A percentile compares a stretch with the other conserved stretches of the same genome.
phyloP scores from a whole-genome alignment of 352 stramenopile genomes.

The Phytophthora pini region DNA sequence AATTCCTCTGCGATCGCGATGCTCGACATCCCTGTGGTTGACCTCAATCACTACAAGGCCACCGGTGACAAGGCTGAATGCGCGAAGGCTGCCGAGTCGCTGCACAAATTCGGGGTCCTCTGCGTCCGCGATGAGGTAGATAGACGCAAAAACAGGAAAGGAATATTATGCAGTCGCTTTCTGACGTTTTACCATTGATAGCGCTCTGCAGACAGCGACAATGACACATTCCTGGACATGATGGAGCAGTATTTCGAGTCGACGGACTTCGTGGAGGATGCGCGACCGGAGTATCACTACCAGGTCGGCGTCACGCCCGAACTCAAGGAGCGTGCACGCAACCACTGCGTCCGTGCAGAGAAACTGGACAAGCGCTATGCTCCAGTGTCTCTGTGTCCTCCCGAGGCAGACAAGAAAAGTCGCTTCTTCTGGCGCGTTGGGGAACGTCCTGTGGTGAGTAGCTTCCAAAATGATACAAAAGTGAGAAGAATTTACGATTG shows the following conservation, averaged over 20 bases:
- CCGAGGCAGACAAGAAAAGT: conserved; percentile 93
- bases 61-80: conserved; percentile 76
- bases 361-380: conserved; percentile 59
- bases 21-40: conserved; percentile 84
- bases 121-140: conserved; percentile 79
- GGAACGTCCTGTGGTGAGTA: conserved; percentile 55
- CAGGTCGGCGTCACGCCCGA: conserved; percentile 92
- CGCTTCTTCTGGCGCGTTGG: conserved; percentile 95
- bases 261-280: conserved; percentile 89
- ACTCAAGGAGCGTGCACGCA: conserved; percentile 81
- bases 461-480: neutral
- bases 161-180: neutral
- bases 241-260: conserved; percentile 94
- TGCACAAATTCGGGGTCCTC: conserved; percentile 88
- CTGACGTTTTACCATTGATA: conserved; percentile 25
- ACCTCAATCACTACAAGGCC: conserved; percentile 82
- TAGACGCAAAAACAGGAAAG: neutral
- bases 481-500: conserved; percentile 4
- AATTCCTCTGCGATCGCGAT: conserved; percentile 26
- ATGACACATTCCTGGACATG: conserved; percentile 91
- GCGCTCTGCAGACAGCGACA: conserved; percentile 76
- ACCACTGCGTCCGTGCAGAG: conserved; percentile 81
- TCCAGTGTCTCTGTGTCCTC: conserved; percentile 87
- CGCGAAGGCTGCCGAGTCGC: conserved; percentile 75
- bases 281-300: conserved; percentile 88